Evolutionary conservation across 208 protist genomes (phyloP).

Genomic region (Naegleria lovaniensis): DNA sequence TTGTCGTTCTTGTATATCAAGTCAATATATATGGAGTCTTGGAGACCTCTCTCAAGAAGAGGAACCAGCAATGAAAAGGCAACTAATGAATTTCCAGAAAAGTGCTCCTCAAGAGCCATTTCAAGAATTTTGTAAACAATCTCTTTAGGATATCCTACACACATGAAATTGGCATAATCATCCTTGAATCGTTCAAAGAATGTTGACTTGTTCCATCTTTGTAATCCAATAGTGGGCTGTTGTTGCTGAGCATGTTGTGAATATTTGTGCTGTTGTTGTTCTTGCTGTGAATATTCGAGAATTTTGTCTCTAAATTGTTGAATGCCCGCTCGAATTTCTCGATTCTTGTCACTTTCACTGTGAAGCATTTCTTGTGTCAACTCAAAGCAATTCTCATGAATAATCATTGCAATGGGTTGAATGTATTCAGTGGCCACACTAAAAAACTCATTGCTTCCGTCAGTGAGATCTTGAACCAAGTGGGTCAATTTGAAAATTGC

Average conservation of each 20-base stretch:
- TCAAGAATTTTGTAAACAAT: neutral
- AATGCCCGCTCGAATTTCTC: neutral
- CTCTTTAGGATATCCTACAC: neutral
- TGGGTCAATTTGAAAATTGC: neutral
- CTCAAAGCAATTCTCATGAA: neutral
- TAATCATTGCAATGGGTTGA: neutral
- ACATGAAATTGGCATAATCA: neutral
- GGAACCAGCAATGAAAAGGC: neutral
- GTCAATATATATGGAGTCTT: slow-evolving; percentile 12
- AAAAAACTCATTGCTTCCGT: neutral
- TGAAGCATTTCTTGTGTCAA: neutral
- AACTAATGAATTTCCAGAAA: neutral
- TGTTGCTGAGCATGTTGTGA: neutral
- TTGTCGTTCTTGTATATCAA: neutral
- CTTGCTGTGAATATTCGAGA: too few relatives aligned
- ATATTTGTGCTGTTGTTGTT: too few relatives aligned
- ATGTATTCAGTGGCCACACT: neutral
- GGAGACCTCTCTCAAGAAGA: neutral
- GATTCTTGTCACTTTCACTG: neutral
- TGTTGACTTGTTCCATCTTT: neutral
- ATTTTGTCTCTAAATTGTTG: neutral
- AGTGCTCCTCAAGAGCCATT: neutral
- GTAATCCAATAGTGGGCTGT: neutral
- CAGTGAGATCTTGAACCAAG: neutral
- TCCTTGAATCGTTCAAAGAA: neutral